Conservation (phyloP, 345 rosid species). For the Limnanthes douglasii region DNA sequence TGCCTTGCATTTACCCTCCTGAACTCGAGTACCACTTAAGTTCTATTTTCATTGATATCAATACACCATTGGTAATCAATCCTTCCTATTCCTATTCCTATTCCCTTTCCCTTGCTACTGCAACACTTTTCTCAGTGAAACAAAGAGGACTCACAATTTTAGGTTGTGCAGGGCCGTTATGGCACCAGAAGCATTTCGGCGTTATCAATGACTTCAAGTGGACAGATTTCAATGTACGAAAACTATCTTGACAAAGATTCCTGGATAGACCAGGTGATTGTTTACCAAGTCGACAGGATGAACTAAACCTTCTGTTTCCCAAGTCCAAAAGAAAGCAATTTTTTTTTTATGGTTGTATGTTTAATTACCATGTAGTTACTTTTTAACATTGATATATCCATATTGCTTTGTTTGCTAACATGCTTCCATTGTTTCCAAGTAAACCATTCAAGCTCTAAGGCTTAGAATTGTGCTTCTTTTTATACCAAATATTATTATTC, state of each 20-base stretch:
- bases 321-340: no score
- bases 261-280: slow-evolving; percentile 55
- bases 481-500: no score
- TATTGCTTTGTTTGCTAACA: no score
- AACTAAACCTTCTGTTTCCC: no score
- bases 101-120: neutral
- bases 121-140: neutral
- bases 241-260: slow-evolving; percentile 30
- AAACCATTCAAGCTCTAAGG: no score
- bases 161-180: slow-evolving; percentile 30
- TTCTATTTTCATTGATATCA: slow-evolving; percentile 41
- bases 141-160: neutral
- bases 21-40: slow-evolving; percentile 32
- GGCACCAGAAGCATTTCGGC: slow-evolving; percentile 70
- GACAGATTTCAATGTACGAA: slow-evolving; percentile 39
- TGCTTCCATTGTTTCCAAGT: no score
- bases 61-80: slow-evolving; percentile 19
- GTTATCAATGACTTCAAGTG: slow-evolving; percentile 23
- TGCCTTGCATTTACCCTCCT: slow-evolving; percentile 25
- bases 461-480: no score
- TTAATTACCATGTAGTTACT: no score
- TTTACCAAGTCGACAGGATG: no score
- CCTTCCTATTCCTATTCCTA: neutral
- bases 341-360: no score
- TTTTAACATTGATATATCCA: no score